Conservation (phyloP, 257 asterid genomes). For the Hygrophila difformis region DNA sequence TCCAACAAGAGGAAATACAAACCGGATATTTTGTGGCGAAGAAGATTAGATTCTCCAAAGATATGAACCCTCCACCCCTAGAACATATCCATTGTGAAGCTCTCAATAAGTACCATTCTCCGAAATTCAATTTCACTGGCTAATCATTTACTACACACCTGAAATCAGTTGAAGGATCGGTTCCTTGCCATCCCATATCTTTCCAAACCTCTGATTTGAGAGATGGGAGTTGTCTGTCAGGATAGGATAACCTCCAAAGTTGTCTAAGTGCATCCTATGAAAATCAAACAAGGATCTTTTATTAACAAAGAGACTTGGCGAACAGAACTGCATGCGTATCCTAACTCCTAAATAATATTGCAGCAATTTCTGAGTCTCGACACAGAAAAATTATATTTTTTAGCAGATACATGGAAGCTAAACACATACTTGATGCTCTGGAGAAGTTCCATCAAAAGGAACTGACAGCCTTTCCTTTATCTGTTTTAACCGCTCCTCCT, state of each 20-base stretch:
- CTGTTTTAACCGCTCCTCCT: slow-evolving; percentile 85
- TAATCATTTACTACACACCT: slow-evolving; percentile 38
- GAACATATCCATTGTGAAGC: slow-evolving; percentile 15
- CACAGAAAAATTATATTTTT: too few species aligned
- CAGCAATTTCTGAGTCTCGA: too few species aligned
- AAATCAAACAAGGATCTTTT: slow-evolving; percentile 1
- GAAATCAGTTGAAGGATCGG: slow-evolving; percentile 97
- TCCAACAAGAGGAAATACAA: slow-evolving; percentile 22
- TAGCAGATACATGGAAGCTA: too few species aligned
- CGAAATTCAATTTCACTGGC: not conserved
- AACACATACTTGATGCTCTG: slow-evolving; percentile 86
- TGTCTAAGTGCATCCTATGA: slow-evolving; percentile 84
- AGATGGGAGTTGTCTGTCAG: slow-evolving; percentile 68
- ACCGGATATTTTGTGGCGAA: slow-evolving; percentile 91
- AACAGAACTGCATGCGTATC: not conserved
- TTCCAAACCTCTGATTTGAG: slow-evolving; percentile 93
- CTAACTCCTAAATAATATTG: not conserved
- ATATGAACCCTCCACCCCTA: slow-evolving; percentile 99
- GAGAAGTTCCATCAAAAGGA: slow-evolving; percentile 75
- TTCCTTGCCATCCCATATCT: slow-evolving; percentile 99
- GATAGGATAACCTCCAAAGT: slow-evolving; percentile 88
- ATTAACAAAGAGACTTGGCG: not conserved
- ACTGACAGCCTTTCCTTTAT: slow-evolving; percentile 63
- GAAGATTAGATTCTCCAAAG: slow-evolving; percentile 85
- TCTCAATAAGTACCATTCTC: slow-evolving; percentile 10